phyloP scores from a whole-genome alignment of 148 eudicot species.

The Cornus kousa region DNA sequence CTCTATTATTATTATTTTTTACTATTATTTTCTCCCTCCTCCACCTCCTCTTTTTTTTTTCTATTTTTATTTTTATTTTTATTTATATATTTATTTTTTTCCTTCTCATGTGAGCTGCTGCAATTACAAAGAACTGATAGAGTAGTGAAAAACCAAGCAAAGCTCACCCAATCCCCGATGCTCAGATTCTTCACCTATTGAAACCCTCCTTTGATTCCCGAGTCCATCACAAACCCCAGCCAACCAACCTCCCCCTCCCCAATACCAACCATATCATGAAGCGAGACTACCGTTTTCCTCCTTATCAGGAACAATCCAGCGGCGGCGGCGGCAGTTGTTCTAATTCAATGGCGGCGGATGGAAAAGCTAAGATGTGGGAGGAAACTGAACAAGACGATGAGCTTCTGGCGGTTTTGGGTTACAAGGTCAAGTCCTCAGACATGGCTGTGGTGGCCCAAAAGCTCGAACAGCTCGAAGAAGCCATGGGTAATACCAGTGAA shows the following conservation, averaged over 20 bases:
- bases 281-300: constrained; percentile 19
- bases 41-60: constrained; percentile 6
- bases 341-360: background rate
- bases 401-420: constrained; percentile 68
- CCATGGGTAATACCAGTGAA: constrained; percentile 32
- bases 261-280: constrained; percentile 16
- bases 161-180: constrained; percentile 23
- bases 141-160: constrained; percentile 25
- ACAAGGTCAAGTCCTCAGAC: constrained; percentile 65
- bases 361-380: constrained; percentile 55
- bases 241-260: background rate
- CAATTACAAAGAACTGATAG: background rate
- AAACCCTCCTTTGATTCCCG: background rate
- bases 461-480: constrained; percentile 59
- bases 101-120: background rate
- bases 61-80: background rate
- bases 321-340: constrained; percentile 2
- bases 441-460: constrained; percentile 69
- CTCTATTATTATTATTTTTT: no score
- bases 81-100: constrained; percentile 3
- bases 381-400: constrained; percentile 48
- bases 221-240: background rate
- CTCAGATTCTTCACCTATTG: constrained; percentile 17
- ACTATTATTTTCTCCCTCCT: background rate
- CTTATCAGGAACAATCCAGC: background rate